These are phyloP conservation scores for Mycothermus thermophilus DNA, from an alignment of 495 filamentous ascomycete genomes.

Conservation along the genomic window DNA sequence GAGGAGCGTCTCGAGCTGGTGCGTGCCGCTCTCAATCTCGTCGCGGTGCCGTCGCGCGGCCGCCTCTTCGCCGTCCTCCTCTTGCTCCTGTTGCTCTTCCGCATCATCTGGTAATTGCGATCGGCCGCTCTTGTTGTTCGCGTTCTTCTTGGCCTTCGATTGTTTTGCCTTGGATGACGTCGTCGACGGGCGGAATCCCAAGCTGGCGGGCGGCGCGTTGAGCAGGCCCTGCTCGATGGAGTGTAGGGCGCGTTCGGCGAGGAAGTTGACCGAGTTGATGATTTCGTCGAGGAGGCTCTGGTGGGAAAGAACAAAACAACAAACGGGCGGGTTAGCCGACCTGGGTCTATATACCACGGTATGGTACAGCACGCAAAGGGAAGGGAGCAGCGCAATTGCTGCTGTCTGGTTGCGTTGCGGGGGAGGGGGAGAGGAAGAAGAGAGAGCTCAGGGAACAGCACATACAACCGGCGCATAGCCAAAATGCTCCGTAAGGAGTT, in stretches of 20 bases:
- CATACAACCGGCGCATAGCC: constrained; percentile 83
- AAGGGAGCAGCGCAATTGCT: neutral
- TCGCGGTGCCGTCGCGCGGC: constrained; percentile 32
- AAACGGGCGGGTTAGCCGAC: too few species aligned
- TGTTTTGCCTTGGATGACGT: constrained; percentile 13
- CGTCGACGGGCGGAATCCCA: constrained; percentile 52
- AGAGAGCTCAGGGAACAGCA: constrained; percentile 7
- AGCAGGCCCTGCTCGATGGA: constrained; percentile 70
- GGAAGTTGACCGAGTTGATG: constrained; percentile 86
- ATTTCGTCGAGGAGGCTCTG: constrained; percentile 93
- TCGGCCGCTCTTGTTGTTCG: neutral
- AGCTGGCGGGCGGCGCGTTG: constrained; percentile 48
- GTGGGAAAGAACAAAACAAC: too few species aligned
- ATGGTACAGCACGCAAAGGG: neutral
- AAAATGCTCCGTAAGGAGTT: constrained; percentile 89
- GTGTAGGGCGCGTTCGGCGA: constrained; percentile 73
- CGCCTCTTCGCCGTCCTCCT: constrained; percentile 27
- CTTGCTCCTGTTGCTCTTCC: constrained; percentile 1
- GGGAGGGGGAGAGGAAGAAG: neutral
- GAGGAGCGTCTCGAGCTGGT: constrained; percentile 89
- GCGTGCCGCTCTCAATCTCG: constrained; percentile 81
- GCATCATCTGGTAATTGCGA: neutral
- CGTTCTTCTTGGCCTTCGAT: neutral
- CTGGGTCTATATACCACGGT: too few species aligned
- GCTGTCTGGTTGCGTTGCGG: neutral